Evolutionary conservation across 495 filamentous ascomycete genomes (phyloP).

Genomic region (Copromyces sp.): DNA sequence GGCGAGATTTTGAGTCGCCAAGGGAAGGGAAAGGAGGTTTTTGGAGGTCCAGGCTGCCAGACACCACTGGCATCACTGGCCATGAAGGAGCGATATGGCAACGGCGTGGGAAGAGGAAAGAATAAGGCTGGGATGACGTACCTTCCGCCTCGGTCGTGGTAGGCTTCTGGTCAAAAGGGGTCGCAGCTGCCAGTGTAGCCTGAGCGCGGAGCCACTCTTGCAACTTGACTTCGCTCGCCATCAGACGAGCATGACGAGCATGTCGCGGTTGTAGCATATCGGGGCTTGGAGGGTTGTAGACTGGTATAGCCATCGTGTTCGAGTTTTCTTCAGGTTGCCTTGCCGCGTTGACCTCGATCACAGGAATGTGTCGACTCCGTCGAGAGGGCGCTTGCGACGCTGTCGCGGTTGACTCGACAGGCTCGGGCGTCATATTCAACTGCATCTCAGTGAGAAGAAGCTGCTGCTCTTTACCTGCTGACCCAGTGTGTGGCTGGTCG

Average conservation of each 20-base stretch:
- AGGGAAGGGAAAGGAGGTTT: background rate
- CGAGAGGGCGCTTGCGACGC: background rate
- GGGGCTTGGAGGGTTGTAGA: background rate
- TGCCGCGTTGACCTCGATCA: background rate
- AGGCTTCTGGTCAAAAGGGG: background rate
- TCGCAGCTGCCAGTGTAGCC: background rate
- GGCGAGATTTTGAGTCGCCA: background rate
- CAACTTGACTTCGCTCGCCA: background rate
- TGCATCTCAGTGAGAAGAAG: background rate
- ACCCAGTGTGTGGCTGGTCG: background rate
- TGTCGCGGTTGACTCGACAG: background rate
- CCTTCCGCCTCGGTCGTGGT: background rate
- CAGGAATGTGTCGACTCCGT: background rate
- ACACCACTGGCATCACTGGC: background rate
- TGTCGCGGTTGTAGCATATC: background rate
- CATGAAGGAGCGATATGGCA: background rate
- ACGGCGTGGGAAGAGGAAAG: background rate
- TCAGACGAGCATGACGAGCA: background rate
- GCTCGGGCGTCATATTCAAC: background rate
- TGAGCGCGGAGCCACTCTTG: background rate
- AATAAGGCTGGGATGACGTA: background rate
- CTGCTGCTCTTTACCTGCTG: background rate
- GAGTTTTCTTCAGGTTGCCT: background rate
- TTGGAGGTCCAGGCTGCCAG: background rate
- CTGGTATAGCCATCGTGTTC: background rate